Percentiles rank a stretch among this genome's conserved stretches.
These are phyloP conservation scores for Leucocoprinus leucothites DNA, from an alignment of 768 basidiomycete genomes.

Conservation along the genomic window DNA sequence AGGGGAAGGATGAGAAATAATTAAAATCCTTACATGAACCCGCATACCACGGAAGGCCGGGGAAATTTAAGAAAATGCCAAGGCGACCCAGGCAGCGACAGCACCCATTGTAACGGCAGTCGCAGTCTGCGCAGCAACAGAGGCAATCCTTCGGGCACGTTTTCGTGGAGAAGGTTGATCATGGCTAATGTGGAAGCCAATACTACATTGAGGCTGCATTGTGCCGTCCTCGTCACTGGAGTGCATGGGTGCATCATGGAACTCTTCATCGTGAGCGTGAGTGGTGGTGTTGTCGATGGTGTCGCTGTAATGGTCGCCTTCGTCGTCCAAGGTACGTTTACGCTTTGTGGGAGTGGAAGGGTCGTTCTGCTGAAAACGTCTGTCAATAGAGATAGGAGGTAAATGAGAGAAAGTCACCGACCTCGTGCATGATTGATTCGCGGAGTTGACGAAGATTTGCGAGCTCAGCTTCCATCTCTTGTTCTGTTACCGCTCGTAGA, in stretches of 20 bases:
- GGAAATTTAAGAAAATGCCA: constrained; percentile 65
- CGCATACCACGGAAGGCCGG: too few species aligned
- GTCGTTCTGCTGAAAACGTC: constrained; percentile 1
- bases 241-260: not conserved
- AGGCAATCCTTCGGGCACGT: constrained; percentile 42
- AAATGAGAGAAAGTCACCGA: constrained; percentile 20
- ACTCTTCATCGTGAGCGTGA: not conserved
- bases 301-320: not conserved
- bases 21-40: too few species aligned
- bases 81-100: constrained; percentile 68
- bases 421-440: constrained; percentile 20
- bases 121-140: constrained; percentile 52
- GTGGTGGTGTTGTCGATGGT: not conserved
- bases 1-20: too few species aligned
- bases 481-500: constrained; percentile 39
- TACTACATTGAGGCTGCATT: not conserved
- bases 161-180: constrained; percentile 36
- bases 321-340: constrained; percentile 38
- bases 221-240: too few species aligned
- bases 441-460: constrained; percentile 29
- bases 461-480: constrained; percentile 45
- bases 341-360: constrained; percentile 41
- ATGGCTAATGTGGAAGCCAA: constrained; percentile 2
- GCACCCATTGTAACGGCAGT: constrained; percentile 66
- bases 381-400: not conserved